Percentiles rank a stretch among this genome's conserved stretches.
Conservation (phyloP, 2,329 filamentous ascomycete species). For the Epicoccum nigrum region DNA sequence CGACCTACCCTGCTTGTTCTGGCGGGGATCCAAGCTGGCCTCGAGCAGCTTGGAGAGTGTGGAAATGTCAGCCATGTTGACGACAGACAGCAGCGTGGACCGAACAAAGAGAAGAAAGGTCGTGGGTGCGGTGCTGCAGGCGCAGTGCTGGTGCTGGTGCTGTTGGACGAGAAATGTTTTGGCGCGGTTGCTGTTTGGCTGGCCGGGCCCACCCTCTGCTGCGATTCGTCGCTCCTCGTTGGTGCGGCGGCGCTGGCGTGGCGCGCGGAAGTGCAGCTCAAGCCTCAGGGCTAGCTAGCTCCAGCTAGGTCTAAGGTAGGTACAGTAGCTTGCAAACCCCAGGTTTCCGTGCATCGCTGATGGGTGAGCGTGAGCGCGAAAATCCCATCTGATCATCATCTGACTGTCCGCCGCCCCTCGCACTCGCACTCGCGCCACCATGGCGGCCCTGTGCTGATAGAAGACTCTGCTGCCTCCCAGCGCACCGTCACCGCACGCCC, state of each 20-base stretch:
- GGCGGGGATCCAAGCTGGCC: slow-evolving; percentile 84
- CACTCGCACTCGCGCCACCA: neutral
- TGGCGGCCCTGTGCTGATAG: neutral
- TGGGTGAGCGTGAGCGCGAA: too few species aligned
- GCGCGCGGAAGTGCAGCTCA: neutral
- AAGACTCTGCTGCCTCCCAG: neutral
- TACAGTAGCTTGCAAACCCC: slow-evolving; percentile 17
- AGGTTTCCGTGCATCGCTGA: too few species aligned
- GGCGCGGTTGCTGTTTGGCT: slow-evolving; percentile 23
- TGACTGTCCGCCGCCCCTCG: neutral
- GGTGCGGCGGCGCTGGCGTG: neutral
- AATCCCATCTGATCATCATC: neutral
- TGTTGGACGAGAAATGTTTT: slow-evolving; percentile 19
- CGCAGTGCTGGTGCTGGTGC: slow-evolving; percentile 4
- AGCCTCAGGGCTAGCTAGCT: too few species aligned
- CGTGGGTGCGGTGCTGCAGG: slow-evolving; percentile 2
- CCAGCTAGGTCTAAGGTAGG: too few species aligned
- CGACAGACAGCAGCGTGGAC: slow-evolving; percentile 8
- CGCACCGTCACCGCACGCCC: neutral
- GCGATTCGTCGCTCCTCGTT: too few species aligned
- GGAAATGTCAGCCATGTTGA: slow-evolving; percentile 66
- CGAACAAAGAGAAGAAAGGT: neutral
- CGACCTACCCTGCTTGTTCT: slow-evolving; percentile 83
- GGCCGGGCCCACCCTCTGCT: slow-evolving; percentile 18
- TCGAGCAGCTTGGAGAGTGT: slow-evolving; percentile 82